Base-by-base conservation (phyloP, 371 early-diverging fungal genomes). In the Zychaea mexicana region DNA sequence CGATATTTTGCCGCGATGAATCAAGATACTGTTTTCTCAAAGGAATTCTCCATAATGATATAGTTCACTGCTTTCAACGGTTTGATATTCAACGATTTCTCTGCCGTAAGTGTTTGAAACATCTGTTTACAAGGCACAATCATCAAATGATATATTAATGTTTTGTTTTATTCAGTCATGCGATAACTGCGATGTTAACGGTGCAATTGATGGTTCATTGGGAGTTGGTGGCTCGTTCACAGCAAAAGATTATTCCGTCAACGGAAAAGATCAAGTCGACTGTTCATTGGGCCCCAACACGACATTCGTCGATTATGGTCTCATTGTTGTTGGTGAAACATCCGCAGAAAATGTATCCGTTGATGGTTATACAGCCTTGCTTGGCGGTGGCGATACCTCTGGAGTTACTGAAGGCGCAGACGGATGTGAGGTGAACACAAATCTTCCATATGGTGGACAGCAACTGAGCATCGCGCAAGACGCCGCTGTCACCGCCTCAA, bases 131-230 rank as follows among this genome's bases (percentile, higher is more conserved):
- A n/a, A n/a, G n/a, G n/a, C n/a, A n/a, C n/a, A n/a, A n/a, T n/a
- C n/a, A n/a, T n/a, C n/a, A n/a, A n/a, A n/a, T n/a, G n/a, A n/a
- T n/a, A n/a, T n/a, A n/a, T n/a, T n/a, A n/a, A n/a, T n/a, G n/a
- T n/a, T n/a, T n/a, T n/a, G n/a, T n/a, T n/a, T n/a, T n/a, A n/a
- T n/a, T n/a, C n/a, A n/a, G n/a, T n/a, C n/a, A n/a, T n/a, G n/a
- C n/a, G n/a, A n/a, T n/a, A n/a, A n/a, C n/a, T n/a, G 68, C 38
- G 38, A 15, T 15, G 33, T 46, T 15, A 38, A 63, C n/a, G n/a
- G n/a, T 27, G 65, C 68, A 54, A 71, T 65, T n/a, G 31, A 57
- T 19, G 71, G 71, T 19, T 49, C 62, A 8, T 58, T 68, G 24
- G 68, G 62, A 22, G 68, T 71, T 2, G 31, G 54, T 28, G 71